Percentiles rank a stretch among this genome's conserved stretches.
Evolutionary conservation across 2,329 filamentous ascomycete genomes (phyloP).

Genomic region (Claviceps purpurea): DNA sequence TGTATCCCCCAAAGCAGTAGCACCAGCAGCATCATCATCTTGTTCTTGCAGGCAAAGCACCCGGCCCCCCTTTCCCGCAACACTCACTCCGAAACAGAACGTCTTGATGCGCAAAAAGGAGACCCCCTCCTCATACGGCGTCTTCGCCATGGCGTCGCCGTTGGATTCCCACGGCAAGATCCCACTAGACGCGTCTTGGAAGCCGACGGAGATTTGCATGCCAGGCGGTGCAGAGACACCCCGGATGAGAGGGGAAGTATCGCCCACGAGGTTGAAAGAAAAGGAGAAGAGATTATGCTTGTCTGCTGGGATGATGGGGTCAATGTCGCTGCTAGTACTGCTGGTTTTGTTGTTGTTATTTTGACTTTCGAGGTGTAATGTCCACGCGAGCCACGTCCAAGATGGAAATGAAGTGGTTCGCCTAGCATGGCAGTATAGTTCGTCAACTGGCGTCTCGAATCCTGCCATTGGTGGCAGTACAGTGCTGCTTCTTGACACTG

Average conservation of each 20-base stretch:
- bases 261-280: conserved; percentile 18
- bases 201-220: conserved; percentile 22
- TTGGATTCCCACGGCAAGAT: conserved; percentile 23
- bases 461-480: conserved; percentile 3
- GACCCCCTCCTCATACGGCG: conserved; percentile 10
- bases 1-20: conserved; percentile 11
- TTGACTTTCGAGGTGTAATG: conserved; percentile 10
- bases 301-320: not conserved
- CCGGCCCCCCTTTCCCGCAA: conserved; percentile 4
- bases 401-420: conserved; percentile 17
- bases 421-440: conserved; percentile 13
- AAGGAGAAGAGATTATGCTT: conserved; percentile 13
- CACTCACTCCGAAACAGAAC: conserved; percentile 19
- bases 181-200: conserved; percentile 17
- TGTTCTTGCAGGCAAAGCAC: conserved; percentile 1
- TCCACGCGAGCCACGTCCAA: conserved; percentile 26
- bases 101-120: conserved; percentile 21
- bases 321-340: not conserved
- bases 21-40: not conserved
- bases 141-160: conserved; percentile 18
- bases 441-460: conserved; percentile 8
- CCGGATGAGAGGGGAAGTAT: conserved; percentile 14
- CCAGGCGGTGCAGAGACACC: conserved; percentile 18
- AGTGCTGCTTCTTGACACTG: too few species aligned
- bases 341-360: not conserved